phyloP scores from a whole-genome alignment of 2,329 filamentous ascomycete species.

The Ceratocystiopsis minuta region DNA sequence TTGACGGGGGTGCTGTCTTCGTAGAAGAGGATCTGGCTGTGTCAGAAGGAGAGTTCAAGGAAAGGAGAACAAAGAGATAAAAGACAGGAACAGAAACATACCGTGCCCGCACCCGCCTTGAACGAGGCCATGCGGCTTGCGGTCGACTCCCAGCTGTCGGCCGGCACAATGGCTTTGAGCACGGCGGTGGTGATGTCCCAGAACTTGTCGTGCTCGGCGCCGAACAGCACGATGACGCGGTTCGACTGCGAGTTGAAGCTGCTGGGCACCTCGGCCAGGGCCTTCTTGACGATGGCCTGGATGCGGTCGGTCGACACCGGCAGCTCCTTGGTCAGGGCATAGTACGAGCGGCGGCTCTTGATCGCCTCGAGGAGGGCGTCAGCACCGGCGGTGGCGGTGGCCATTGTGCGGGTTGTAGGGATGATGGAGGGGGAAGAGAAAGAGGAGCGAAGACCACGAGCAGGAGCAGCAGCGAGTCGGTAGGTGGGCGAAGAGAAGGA shows the following conservation, averaged over 20 bases:
- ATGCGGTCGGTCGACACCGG: slow-evolving; percentile 39
- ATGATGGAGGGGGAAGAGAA: not conserved
- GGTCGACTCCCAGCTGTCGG: slow-evolving; percentile 40
- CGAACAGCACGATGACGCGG: slow-evolving; percentile 60
- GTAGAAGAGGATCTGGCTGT: slow-evolving; percentile 57
- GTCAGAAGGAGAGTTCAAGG: not conserved
- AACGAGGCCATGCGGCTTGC: slow-evolving; percentile 33
- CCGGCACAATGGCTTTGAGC: slow-evolving; percentile 51
- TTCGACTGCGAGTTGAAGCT: slow-evolving; percentile 83
- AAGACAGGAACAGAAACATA: slow-evolving; percentile 22
- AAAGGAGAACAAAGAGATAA: not conserved
- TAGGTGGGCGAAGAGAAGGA: not conserved
- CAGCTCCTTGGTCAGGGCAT: slow-evolving; percentile 47
- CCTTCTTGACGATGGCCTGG: slow-evolving; percentile 44
- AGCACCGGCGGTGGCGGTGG: slow-evolving; percentile 26
- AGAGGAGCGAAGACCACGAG: not conserved
- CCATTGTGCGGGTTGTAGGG: slow-evolving; percentile 6
- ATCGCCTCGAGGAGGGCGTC: slow-evolving; percentile 43
- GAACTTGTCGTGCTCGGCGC: slow-evolving; percentile 69
- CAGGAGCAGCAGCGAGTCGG: too few relatives aligned
- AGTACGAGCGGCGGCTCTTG: slow-evolving; percentile 51
- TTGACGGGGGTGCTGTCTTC: slow-evolving; percentile 54
- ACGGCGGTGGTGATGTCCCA: slow-evolving; percentile 57
- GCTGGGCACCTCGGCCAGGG: slow-evolving; percentile 52
- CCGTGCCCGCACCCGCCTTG: slow-evolving; percentile 56